Conservation (phyloP, 2,329 filamentous ascomycete species). For the Beauveria scarabaeidicola region DNA sequence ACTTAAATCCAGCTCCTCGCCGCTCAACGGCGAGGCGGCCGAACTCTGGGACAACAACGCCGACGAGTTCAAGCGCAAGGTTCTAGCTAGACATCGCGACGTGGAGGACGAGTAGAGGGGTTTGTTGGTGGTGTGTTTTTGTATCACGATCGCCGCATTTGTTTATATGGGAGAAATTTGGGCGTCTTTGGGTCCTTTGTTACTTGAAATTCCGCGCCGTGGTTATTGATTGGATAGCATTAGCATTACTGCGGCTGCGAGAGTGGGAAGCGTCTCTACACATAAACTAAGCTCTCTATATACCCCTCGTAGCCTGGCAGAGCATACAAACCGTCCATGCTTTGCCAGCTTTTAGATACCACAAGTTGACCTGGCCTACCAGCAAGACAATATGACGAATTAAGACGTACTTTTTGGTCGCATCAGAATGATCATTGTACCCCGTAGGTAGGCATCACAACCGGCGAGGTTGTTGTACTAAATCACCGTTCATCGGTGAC, state of each 20-base stretch:
- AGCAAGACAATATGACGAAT: slow-evolving; percentile 3
- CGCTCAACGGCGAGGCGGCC: slow-evolving; percentile 91
- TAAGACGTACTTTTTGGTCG: not conserved
- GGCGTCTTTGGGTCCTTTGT: slow-evolving; percentile 33
- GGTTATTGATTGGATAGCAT: slow-evolving; percentile 28
- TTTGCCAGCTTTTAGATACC: not conserved
- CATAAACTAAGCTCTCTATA: not conserved
- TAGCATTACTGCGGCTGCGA: slow-evolving; percentile 16
- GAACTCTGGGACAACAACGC: slow-evolving; percentile 89
- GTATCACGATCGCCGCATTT: not conserved
- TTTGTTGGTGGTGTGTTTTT: not conserved
- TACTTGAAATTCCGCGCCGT: slow-evolving; percentile 23
- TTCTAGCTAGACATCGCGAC: slow-evolving; percentile 53
- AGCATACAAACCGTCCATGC: not conserved
- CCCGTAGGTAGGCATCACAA: not conserved
- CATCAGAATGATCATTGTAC: not conserved
- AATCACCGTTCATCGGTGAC: not conserved
- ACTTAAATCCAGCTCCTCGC: slow-evolving; percentile 61
- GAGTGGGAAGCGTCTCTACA: not conserved
- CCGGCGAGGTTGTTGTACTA: too few relatives aligned
- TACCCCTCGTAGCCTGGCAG: not conserved
- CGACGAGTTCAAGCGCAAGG: slow-evolving; percentile 77
- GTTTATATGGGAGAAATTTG: slow-evolving; percentile 25
- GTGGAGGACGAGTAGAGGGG: slow-evolving; percentile 51
- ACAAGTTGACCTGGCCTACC: not conserved